phyloP scores from a whole-genome alignment of 2,329 filamentous ascomycete species.

The Fusarium sp. region DNA sequence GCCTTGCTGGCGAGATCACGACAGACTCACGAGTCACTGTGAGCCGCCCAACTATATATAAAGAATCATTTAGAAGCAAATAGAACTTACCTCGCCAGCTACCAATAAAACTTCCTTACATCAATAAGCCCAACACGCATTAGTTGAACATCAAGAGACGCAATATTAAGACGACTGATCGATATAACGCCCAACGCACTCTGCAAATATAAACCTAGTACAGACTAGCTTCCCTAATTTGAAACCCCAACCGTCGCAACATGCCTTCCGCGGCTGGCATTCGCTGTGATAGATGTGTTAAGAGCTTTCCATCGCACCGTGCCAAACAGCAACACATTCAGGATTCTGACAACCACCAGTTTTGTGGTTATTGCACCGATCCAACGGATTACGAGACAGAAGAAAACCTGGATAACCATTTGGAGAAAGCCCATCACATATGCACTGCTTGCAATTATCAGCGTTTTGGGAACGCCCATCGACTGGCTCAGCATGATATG shows the following conservation, averaged over 20 bases:
- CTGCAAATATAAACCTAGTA: not conserved
- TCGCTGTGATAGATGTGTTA: not conserved
- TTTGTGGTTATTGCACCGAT: not conserved
- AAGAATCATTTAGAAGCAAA: not conserved
- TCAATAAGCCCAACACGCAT: not conserved
- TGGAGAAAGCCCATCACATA: not conserved
- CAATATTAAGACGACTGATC: not conserved
- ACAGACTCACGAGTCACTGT: not conserved
- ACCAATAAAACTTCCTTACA: not conserved
- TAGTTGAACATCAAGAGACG: not conserved
- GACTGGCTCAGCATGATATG: not conserved
- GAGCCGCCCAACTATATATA: not conserved
- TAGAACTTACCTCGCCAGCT: not conserved
- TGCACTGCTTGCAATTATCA: not conserved
- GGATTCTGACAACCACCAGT: not conserved
- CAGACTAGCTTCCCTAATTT: not conserved
- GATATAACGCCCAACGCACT: no score
- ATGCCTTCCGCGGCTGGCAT: not conserved
- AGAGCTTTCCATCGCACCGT: not conserved
- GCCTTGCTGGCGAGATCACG: not conserved
- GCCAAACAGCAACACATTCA: not conserved
- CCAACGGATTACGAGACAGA: not conserved
- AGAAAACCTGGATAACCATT: not conserved
- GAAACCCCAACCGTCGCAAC: not conserved
- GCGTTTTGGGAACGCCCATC: fast-evolving